Evolutionary conservation across 164 flowering plant genomes (phyloP).

Genomic region (Nymphaea colorata): DNA sequence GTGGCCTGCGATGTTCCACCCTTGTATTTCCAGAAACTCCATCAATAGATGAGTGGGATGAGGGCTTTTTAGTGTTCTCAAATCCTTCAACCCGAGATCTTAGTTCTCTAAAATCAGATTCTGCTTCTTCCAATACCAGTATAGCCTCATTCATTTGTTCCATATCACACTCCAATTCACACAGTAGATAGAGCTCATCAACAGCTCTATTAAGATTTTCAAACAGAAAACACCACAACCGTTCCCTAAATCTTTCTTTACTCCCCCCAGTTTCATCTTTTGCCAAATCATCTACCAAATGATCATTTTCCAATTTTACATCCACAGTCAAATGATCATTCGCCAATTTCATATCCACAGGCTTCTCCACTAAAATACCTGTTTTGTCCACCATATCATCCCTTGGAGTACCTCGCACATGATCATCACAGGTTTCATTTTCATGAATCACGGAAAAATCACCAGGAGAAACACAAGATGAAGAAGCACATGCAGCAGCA

Average conservation of each 20-base stretch:
- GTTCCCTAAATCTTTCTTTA: constrained; percentile 88
- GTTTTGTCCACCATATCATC: background rate
- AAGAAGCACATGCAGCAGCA: background rate
- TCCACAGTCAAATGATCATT: constrained; percentile 6
- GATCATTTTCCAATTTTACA: constrained; percentile 13
- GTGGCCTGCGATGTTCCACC: constrained; percentile 78
- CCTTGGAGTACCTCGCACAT: too few species aligned
- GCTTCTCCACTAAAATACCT: background rate
- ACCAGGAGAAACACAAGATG: background rate
- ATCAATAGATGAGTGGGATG: constrained; percentile 29
- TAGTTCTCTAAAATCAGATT: constrained; percentile 72
- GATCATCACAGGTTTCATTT: background rate
- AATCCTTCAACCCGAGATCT: constrained; percentile 65
- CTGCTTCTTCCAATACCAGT: constrained; percentile 94
- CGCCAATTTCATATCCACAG: constrained; percentile 1
- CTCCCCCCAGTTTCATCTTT: constrained; percentile 52
- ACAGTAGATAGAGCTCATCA: constrained; percentile 90
- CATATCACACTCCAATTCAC: constrained; percentile 87
- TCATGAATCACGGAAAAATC: background rate
- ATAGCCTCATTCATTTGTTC: constrained; percentile 88
- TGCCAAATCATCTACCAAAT: constrained; percentile 17
- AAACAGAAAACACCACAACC: constrained; percentile 89
- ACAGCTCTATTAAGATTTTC: constrained; percentile 93
- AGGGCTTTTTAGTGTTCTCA: constrained; percentile 47
- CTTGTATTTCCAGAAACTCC: constrained; percentile 37